Base-by-base conservation (phyloP, 352 stramenopile species). In the Pythium chondricola region DNA sequence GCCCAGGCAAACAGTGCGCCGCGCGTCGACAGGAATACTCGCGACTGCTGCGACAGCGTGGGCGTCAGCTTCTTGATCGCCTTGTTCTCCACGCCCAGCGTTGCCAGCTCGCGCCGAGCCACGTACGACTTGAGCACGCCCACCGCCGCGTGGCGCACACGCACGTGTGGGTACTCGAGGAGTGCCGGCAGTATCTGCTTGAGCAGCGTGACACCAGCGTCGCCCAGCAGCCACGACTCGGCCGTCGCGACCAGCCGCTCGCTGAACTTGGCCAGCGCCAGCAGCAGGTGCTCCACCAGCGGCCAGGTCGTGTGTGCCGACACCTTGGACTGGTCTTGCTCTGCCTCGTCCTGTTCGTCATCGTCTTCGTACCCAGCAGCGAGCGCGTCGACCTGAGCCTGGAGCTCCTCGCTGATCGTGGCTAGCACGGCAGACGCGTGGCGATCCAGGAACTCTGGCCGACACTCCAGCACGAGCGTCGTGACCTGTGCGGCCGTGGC, bases 371-470 rank as follows among this genome's bases (percentile, higher is more conserved):
- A 38, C 17, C 20, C 39, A 55, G 30, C 38, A 14, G 80, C 47
- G 36, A 88, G 65, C 42, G 64, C 58, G 14, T 45, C 45, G 7
- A 83, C 43, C 27, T 61, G 65, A 31, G 44, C 43, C 18, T 61
- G 38, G 2, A 95, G 66, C 17, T 74, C 70, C 0, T 29, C 50
- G 8, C 56, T 50, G 5, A 76, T 59, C 22, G 66, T 62, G 6
- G 38, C 42, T 4, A 92, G 60, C 24, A 93, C 40, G 14, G 71
- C 62, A 1, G 65, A 8, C 0, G 72, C 67, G 32, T 65, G 79
- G 41, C 80, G 78, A 37, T 92, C 82, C 11, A 90, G 49, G 42
- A 92, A 87, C 40, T 92, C 82, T 7, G 78, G 75, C 5, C 84
- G 78, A 0, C 67, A 78, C 49, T 85, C 65, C 30, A 95, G 58